phyloP scores from a whole-genome alignment of 257 asterid genomes.

The Lycium barbarum region DNA sequence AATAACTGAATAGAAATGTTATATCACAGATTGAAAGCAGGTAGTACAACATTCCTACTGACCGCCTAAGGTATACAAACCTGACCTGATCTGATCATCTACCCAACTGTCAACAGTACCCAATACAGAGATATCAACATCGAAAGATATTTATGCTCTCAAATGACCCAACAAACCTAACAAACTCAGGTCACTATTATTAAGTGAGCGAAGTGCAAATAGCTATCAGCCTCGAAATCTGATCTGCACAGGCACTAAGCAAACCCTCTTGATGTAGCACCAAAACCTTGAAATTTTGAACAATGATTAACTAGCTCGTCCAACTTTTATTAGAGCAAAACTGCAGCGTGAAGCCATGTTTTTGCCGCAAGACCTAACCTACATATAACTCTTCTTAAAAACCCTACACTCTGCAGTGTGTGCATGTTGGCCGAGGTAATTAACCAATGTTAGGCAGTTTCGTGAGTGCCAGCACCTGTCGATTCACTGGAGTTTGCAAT shows the following conservation, averaged over 20 bases:
- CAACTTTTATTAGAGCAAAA: constrained; percentile 27
- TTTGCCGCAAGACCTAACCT: constrained; percentile 21
- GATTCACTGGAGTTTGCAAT: constrained; percentile 22
- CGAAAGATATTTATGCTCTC: not conserved
- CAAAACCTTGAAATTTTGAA: not conserved
- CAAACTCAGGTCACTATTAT: constrained; percentile 26
- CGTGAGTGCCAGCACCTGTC: not conserved
- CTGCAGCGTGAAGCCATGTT: constrained; percentile 22
- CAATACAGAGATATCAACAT: constrained; percentile 9
- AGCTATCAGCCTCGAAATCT: not conserved
- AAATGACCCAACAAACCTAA: not conserved
- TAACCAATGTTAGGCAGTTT: not conserved
- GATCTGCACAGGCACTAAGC: constrained; percentile 11
- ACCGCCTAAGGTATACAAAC: constrained; percentile 1
- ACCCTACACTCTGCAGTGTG: not conserved
- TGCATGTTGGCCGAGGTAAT: not conserved
- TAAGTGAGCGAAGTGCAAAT: not conserved
- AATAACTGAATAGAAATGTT: not conserved
- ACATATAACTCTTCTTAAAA: constrained; percentile 1
- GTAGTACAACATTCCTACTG: not conserved
- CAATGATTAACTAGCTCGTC: constrained; percentile 1
- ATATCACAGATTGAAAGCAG: not conserved
- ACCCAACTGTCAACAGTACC: not conserved
- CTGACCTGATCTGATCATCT: not conserved
- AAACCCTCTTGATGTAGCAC: constrained; percentile 6